These are phyloP conservation scores for Evernia prunastri DNA, from an alignment of 495 filamentous ascomycete genomes.

Conservation along the genomic window DNA sequence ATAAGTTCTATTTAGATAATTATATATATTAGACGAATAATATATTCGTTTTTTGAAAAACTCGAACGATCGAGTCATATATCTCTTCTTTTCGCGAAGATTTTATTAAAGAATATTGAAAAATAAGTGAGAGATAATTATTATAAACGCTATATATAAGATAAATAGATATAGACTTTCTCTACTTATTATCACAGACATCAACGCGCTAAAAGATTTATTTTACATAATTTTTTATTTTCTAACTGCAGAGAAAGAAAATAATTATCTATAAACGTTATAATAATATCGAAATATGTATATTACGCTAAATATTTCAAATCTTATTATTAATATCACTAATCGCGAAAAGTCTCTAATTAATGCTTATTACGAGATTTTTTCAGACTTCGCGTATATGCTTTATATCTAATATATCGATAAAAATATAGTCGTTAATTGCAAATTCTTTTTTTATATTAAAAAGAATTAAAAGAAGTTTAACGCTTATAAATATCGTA, in stretches of 20 bases:
- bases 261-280: neutral
- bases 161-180: neutral
- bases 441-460: neutral
- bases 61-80: neutral
- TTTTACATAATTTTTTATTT: neutral
- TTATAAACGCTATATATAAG: too few species aligned
- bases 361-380: neutral
- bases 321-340: neutral
- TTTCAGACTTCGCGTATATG: neutral
- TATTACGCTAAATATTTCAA: neutral
- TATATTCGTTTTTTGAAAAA: neutral
- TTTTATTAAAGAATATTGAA: too few species aligned
- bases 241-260: neutral
- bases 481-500: neutral
- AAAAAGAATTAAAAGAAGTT: neutral
- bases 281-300: neutral
- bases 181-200: neutral
- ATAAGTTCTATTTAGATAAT: neutral
- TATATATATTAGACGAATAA: neutral
- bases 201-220: neutral
- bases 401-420: neutral
- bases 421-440: neutral
- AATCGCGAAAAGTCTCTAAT: neutral
- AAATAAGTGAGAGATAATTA: too few species aligned
- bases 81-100: neutral